Conservation (phyloP, 2,329 filamentous ascomycete species). For the Aspergillus unguis region DNA sequence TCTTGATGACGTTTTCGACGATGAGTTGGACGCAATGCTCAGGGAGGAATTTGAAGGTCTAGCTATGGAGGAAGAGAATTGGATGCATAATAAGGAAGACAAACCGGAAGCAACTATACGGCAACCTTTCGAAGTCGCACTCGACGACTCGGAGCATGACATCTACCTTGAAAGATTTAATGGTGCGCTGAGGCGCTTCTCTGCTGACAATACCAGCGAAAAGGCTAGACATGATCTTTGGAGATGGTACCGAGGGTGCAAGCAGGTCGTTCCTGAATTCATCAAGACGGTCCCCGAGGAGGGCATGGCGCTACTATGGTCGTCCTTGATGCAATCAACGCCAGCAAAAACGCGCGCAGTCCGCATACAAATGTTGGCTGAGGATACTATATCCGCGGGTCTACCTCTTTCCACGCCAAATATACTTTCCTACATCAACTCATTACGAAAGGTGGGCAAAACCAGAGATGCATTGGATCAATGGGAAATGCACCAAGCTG, state of each 20-base stretch:
- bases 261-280: conserved; percentile 43
- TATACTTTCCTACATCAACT: conserved; percentile 65
- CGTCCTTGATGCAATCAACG: conserved; percentile 46
- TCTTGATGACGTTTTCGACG: conserved; percentile 39
- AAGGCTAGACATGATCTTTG: conserved; percentile 41
- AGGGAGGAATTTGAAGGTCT: conserved; percentile 38
- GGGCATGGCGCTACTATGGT: conserved; percentile 66
- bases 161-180: conserved; percentile 43
- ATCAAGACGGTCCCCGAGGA: conserved; percentile 58
- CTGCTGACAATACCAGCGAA: conserved; percentile 27
- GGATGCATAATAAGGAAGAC: conserved; percentile 24
- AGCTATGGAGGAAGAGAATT: conserved; percentile 37
- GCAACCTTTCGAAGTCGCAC: conserved; percentile 32
- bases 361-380: conserved; percentile 60
- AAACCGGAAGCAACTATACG: conserved; percentile 15
- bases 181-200: conserved; percentile 32
- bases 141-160: conserved; percentile 32
- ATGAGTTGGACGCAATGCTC: conserved; percentile 42
- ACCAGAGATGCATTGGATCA: conserved; percentile 58
- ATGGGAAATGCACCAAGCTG: conserved; percentile 59
- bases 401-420: conserved; percentile 55
- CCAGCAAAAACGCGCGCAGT: conserved; percentile 51
- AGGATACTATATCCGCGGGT: conserved; percentile 63
- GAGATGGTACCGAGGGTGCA: conserved; percentile 51
- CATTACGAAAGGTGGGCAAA: conserved; percentile 62